phyloP scores from a whole-genome alignment of 805 yeast genomes.

The Candida easanensis region DNA sequence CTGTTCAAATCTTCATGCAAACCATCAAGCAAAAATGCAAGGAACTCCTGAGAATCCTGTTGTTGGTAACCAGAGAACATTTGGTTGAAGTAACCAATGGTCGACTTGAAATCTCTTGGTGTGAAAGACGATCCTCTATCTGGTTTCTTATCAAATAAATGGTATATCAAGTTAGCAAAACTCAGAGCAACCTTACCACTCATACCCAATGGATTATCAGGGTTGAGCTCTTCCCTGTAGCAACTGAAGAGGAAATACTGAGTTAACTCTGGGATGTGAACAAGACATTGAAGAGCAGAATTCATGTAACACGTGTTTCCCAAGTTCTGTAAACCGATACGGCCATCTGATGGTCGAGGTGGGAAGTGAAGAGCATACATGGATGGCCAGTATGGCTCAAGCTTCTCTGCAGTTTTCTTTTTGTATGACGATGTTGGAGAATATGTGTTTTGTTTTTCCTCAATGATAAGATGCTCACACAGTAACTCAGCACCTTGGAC shows the following conservation, averaged over 20 bases:
- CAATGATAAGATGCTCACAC: slow-evolving; percentile 33
- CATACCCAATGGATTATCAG: slow-evolving; percentile 80
- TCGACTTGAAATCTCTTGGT: slow-evolving; percentile 76
- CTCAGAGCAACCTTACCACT: slow-evolving; percentile 76
- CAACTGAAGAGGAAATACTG: slow-evolving; percentile 66
- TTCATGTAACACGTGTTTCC: slow-evolving; percentile 96
- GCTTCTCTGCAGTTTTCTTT: neutral
- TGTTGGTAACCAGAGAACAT: slow-evolving; percentile 81
- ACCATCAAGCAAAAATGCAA: slow-evolving; percentile 84
- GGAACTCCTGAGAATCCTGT: slow-evolving; percentile 92
- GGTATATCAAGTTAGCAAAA: slow-evolving; percentile 67
- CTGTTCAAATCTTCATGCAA: slow-evolving; percentile 91
- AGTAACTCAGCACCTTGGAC: slow-evolving; percentile 25
- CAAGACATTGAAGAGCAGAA: slow-evolving; percentile 86
- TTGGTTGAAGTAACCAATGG: slow-evolving; percentile 74
- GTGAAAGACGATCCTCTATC: slow-evolving; percentile 15
- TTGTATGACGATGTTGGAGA: neutral
- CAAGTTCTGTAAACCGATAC: slow-evolving; percentile 61
- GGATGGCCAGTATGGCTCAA: slow-evolving; percentile 36
- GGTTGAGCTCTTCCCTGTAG: slow-evolving; percentile 65
- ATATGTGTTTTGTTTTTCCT: slow-evolving; percentile 23
- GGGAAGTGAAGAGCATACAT: slow-evolving; percentile 31
- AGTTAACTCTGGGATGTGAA: slow-evolving; percentile 80
- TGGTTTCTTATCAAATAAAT: slow-evolving; percentile 42
- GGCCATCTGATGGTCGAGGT: slow-evolving; percentile 43